Evolutionary conservation across 345 rosid genomes (phyloP), one percentile per base, ranked within the genome.

Genomic region (Bruguiera parviflora): DNA sequence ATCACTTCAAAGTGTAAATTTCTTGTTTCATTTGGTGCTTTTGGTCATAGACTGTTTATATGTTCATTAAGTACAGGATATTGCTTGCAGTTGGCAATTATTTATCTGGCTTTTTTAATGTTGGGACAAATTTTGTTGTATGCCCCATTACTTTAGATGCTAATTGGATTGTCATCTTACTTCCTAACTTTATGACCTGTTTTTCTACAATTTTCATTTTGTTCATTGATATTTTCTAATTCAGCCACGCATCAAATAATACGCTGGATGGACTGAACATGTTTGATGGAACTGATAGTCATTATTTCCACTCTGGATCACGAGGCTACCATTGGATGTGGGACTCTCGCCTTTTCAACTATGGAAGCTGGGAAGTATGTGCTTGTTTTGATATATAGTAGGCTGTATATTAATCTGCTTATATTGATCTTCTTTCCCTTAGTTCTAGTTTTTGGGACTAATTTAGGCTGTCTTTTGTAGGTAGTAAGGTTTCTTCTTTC

Each of bases 321-420:
- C 85, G 83, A 19, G 98, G 98, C 70, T 80, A 88, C 72, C 98
- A 94, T 33, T 91, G 96, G 98, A 87, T 94, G 92, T 94, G 97
- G 98, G 98, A 94, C 80, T 94, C 97, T 77, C 96, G 96, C 68
- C 97, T 91, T 83, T 94, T 94, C 79, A 94, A 94, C 65, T 89
- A 91, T 58, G 98, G 97, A 75, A 94, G 87, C 81, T 91, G 98
- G 98, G 97, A 94, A 80, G 98, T 91, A 83, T 63, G 94, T 71
- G 63, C 57, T 79, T 69, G 61, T 67, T 46, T 15, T 46, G 24
- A 61, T 66, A 65, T 22, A 25, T 67, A 64, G 32, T 39, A 69
- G 35, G 47, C 46, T 16, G 33, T 61, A 39, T 62, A 63, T 52
- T 43, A 62, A 18, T 63, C 47, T 61, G 67, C 59, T 63, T 65